phyloP scores from a whole-genome alignment of 2,329 filamentous ascomycete species.

The Parafenestella ontariensis region DNA sequence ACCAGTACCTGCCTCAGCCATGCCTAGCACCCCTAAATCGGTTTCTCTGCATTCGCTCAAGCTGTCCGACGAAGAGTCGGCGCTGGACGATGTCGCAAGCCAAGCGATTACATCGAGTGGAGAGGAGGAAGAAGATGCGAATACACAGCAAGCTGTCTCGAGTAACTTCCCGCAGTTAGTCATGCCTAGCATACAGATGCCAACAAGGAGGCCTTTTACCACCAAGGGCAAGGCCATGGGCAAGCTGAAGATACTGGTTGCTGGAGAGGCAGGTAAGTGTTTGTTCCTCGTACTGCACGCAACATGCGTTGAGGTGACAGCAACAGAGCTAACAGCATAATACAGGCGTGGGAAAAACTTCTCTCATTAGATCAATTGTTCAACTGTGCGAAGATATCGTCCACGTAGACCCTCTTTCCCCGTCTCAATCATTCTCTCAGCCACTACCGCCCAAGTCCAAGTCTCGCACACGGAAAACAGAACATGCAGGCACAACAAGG shows the following conservation, averaged over 20 bases:
- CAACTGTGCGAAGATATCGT: constrained; percentile 91
- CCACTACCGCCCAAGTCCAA: constrained; percentile 31
- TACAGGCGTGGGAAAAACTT: constrained; percentile 86
- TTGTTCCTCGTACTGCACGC: background rate
- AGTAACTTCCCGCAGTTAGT: constrained; percentile 75
- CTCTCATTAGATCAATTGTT: constrained; percentile 85
- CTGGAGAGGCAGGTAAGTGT: constrained; percentile 73
- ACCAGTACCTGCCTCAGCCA: constrained; percentile 57
- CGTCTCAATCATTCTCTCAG: constrained; percentile 32
- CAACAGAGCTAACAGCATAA: constrained; percentile 16
- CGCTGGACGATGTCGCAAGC: constrained; percentile 62
- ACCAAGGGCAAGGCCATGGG: constrained; percentile 83
- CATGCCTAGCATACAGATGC: constrained; percentile 96
- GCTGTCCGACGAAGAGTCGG: constrained; percentile 64
- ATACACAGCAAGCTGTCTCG: constrained; percentile 42
- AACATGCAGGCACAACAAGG: constrained; percentile 27
- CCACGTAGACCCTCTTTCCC: constrained; percentile 75
- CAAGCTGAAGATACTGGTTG: constrained; percentile 85
- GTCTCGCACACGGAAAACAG: constrained; percentile 33
- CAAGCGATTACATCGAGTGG: constrained; percentile 63
- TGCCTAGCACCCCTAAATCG: constrained; percentile 67
- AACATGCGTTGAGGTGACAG: background rate
- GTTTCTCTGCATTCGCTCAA: constrained; percentile 65
- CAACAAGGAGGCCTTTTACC: constrained; percentile 86
- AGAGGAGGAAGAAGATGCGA: constrained; percentile 59